phyloP scores from a whole-genome alignment of 2,329 filamentous ascomycete genomes.

The Colletotrichum orbiculare region DNA sequence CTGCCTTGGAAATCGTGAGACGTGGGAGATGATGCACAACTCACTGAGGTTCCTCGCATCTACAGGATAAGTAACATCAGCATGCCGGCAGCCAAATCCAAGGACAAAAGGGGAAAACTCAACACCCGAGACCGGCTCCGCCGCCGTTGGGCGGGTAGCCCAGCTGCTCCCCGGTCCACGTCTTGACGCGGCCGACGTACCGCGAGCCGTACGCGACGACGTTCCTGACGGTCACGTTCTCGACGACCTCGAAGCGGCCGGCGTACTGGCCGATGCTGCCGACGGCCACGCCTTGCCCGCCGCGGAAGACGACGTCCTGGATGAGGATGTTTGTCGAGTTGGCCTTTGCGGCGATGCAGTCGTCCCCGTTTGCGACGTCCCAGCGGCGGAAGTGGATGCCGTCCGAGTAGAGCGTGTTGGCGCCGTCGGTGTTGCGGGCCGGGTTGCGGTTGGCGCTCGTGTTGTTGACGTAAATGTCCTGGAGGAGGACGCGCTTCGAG shows the following conservation, averaged over 20 bases:
- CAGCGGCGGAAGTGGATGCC: constrained; percentile 62
- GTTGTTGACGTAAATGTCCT: constrained; percentile 65
- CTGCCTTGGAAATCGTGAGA: too few species aligned
- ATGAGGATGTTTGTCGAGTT: constrained; percentile 66
- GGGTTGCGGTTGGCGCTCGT: constrained; percentile 46
- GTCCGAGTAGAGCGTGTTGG: constrained; percentile 62
- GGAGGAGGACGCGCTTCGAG: constrained; percentile 56
- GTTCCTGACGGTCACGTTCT: constrained; percentile 6
- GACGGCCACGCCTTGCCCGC: constrained; percentile 63
- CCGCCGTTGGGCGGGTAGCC: constrained; percentile 8
- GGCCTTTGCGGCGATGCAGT: constrained; percentile 63
- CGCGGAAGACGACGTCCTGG: constrained; percentile 58
- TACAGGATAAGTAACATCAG: not conserved
- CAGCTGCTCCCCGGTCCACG: constrained; percentile 4
- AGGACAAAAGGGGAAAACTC: too few species aligned
- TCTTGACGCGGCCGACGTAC: constrained; percentile 9
- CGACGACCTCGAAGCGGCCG: constrained; percentile 4
- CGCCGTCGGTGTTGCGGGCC: constrained; percentile 53
- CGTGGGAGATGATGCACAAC: not conserved
- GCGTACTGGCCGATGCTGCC: constrained; percentile 67
- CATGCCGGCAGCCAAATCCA: too few species aligned
- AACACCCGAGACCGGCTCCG: constrained; percentile 1
- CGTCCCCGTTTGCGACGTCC: constrained; percentile 63
- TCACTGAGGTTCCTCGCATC: constrained; percentile 8
- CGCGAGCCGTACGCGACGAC: constrained; percentile 9